Base-by-base conservation (phyloP, 2,329 filamentous ascomycete genomes). In the Penicillium thymicola region DNA sequence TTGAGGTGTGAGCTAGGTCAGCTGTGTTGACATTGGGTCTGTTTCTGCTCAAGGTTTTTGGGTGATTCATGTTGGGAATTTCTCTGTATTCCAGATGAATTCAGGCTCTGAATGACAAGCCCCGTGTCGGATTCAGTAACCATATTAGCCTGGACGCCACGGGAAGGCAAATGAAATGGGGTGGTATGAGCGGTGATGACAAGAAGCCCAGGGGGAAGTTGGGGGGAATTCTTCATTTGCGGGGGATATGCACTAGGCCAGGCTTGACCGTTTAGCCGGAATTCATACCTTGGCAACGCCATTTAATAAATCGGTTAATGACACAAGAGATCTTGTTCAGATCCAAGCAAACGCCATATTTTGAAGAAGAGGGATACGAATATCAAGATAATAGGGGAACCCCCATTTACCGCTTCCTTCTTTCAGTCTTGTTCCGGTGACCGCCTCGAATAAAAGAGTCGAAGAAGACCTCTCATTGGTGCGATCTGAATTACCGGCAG, bases 61-160 rank as follows among this genome's bases (percentile, higher is more conserved):
- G 4, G 27, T 43, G 30, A 28, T 25, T 46, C n/a, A 27, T 44
- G 25, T 14, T 36, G 5, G 18, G 25, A 10, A 5, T 9, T n/a
- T 46, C n/a, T 14, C 54, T 46, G 36, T 25, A 36, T 8, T 16
- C 36, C 34, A 14, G 25, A 50, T 8, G 36, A 8, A 14, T 9
- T 42, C 16, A 45, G 13, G 21, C 11, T 40, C 16, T 16, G 10
- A 36, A n/a, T 40, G 2, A 16, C 21, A 42, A 5, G 5, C 42
- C 40, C 55, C 57, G 53, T 61, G 50, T 18, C 47, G 18, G 43
- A 59, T 51, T 21, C 4, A 60, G 57, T n/a, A 38, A 48, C 5
- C 8, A 18, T 3, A 18, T 40, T 54, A 57, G 43, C 54, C 38
- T 36, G 14, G 13, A 16, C n/a, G 27, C 44, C 14, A 28, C 23